Conservation (phyloP, 2,329 filamentous ascomycete genomes). For the Emericellopsis atlantica region DNA sequence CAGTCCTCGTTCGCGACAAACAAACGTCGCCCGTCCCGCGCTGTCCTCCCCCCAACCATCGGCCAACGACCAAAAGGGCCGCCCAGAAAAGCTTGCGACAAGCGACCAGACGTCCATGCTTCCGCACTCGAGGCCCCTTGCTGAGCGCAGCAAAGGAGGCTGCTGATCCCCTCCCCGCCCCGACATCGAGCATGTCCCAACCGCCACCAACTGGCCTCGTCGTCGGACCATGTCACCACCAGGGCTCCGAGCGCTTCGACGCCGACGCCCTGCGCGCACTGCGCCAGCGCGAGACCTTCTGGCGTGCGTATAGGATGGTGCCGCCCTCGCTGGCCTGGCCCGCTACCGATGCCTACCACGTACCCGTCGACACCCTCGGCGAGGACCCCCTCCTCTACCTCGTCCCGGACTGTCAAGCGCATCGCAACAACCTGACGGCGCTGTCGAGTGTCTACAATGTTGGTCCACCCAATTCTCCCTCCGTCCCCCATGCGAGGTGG, state of each 20-base stretch:
- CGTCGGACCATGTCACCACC: not conserved
- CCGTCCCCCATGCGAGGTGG: not conserved
- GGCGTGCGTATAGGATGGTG: not conserved
- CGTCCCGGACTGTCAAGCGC: constrained; percentile 21
- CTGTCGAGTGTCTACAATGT: constrained; percentile 44
- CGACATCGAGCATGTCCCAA: not conserved
- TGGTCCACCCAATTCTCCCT: not conserved
- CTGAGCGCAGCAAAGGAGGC: constrained; percentile 24
- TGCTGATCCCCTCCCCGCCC: constrained; percentile 5
- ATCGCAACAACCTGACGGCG: constrained; percentile 42
- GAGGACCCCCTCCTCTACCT: constrained; percentile 9
- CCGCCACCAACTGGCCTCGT: no score
- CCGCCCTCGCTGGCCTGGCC: constrained; percentile 2
- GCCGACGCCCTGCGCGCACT: constrained; percentile 17
- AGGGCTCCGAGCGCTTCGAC: constrained; percentile 18
- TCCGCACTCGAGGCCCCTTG: constrained; percentile 8
- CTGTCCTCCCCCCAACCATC: no score
- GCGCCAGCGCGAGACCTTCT: constrained; percentile 17
- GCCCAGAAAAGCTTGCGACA: not conserved
- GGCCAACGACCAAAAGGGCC: not conserved
- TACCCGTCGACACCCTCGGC: constrained; percentile 9
- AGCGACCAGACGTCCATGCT: not conserved
- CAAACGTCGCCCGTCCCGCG: no score
- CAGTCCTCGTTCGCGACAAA: no score
- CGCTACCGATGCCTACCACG: constrained; percentile 3